Evolutionary conservation across 106 monocot genomes (phyloP).

Genomic region (Dioscorea zingiberensis): DNA sequence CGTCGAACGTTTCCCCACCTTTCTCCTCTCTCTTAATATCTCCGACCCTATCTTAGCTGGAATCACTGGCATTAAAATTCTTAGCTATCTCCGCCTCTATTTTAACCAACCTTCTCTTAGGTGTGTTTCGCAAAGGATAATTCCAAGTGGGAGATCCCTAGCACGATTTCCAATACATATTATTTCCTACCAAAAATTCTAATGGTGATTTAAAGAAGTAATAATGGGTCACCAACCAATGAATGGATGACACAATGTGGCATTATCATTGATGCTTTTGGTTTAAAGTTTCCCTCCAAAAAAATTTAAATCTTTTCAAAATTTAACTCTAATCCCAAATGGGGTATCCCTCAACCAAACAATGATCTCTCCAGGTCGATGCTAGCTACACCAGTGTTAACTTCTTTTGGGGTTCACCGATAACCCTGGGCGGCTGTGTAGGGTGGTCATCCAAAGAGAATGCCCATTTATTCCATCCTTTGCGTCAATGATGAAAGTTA

Average conservation of each 20-base stretch:
- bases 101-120: slow-evolving; percentile 39
- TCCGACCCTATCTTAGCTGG: slow-evolving; percentile 29
- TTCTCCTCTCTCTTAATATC: slow-evolving; percentile 47
- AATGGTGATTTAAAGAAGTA: too few relatives aligned
- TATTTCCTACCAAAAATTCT: too few relatives aligned
- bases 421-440: slow-evolving; percentile 63
- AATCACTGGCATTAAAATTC: slow-evolving; percentile 22
- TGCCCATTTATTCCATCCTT: slow-evolving; percentile 26
- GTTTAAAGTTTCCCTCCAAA: too few relatives aligned
- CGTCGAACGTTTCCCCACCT: slow-evolving; percentile 51
- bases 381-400: slow-evolving; percentile 25
- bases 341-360: slow-evolving; percentile 46
- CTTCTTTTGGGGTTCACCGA: slow-evolving; percentile 36
- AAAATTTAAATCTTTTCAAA: too few relatives aligned
- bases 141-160: too few relatives aligned
- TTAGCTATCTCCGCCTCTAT: slow-evolving; percentile 44
- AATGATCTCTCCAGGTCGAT: slow-evolving; percentile 56
- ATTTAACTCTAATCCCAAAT: too few relatives aligned
- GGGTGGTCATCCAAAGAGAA: slow-evolving; percentile 42
- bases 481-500: not conserved
- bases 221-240: too few relatives aligned
- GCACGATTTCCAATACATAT: too few relatives aligned
- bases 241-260: too few relatives aligned
- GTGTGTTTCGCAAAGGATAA: too few relatives aligned
- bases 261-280: too few relatives aligned